Evolutionary conservation across 2,329 filamentous ascomycete species (phyloP).

Genomic region (Paraconiothyrium brasiliense): DNA sequence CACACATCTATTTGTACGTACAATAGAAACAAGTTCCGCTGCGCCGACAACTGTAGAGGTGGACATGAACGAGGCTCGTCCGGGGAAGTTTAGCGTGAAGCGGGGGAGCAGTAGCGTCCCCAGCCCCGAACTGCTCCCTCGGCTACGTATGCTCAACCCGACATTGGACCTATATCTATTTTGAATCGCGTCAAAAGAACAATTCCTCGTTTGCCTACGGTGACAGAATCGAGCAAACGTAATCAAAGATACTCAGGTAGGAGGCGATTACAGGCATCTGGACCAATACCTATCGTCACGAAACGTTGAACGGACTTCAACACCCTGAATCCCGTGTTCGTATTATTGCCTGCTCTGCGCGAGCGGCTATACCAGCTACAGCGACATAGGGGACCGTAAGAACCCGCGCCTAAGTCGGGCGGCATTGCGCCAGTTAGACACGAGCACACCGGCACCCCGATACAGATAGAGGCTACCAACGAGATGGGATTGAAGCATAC

Average conservation of each 20-base stretch:
- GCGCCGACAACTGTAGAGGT: not conserved
- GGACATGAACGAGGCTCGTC: not conserved
- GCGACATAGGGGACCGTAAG: too few species aligned
- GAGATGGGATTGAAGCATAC: conserved; percentile 32
- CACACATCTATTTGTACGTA: not conserved
- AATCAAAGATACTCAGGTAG: not conserved
- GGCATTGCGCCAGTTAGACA: not conserved
- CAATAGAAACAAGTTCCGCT: not conserved
- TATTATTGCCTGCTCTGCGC: too few species aligned
- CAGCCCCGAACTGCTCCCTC: conserved; percentile 7
- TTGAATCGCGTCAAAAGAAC: not conserved
- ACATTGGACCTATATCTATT: not conserved
- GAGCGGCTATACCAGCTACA: too few species aligned
- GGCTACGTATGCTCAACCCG: conserved; percentile 6
- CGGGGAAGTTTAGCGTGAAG: conserved; percentile 2
- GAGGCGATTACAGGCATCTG: not conserved
- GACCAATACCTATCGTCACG: too few species aligned
- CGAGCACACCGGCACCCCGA: not conserved
- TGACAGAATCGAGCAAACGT: not conserved
- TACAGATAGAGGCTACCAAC: not conserved
- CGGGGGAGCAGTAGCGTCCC: conserved; percentile 6
- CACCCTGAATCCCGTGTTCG: too few species aligned
- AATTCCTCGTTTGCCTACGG: not conserved
- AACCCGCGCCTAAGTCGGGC: not conserved
- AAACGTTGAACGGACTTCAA: too few species aligned